Evolutionary conservation across 2,329 filamentous ascomycete genomes (phyloP), one percentile per base, ranked within the genome.

Genomic region (Fusarium mangiferae): DNA sequence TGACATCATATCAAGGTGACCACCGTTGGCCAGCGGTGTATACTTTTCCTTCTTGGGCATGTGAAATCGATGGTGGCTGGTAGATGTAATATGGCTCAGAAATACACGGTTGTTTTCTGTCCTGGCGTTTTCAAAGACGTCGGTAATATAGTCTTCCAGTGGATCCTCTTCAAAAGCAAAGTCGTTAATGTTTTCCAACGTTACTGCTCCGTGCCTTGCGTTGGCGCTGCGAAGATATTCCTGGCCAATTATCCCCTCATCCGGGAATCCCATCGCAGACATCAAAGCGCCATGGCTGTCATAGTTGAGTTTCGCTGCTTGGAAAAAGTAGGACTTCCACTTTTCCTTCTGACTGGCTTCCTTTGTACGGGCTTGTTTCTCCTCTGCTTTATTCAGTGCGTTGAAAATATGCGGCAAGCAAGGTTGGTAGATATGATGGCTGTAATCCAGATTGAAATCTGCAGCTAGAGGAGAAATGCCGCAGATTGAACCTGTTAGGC

Each of bases 371-470:
- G 51, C 6, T 45, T 22, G 20, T 28, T 55, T 26, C 46, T 49
- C 18, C 60, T 62, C 12, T 65, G 72, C 18, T 10, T 68, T 45
- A 46, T 82, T 83, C 46, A 83, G 61, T 30, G 77, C 77, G 26
- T 83, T 76, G n/a, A 83, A 76, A 9, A 82, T 74, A 24, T 83
- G 84, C 1, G 85, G 80, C 62, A 86, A 63, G 46, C 84, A 86
- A 2, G 84, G 84, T 52, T 85, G 83, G 66, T 85, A 85, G 39
- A 85, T 77, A 56, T 84, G 81, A 36, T 84, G 78, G 6, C 78
- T 63, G 49, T 80, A 83, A 60, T 86, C 84, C 28, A 79, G 75
- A 36, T 85, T 85, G 66, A 83, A 83, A 58, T 85, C 83, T 6
- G 79, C 81, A 7, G 83, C 77, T 41, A 86, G 68, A 1, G 84